These are phyloP conservation scores for Picea sitchensis DNA, from an alignment of 75 land plant genomes.

Conservation along the genomic window DNA sequence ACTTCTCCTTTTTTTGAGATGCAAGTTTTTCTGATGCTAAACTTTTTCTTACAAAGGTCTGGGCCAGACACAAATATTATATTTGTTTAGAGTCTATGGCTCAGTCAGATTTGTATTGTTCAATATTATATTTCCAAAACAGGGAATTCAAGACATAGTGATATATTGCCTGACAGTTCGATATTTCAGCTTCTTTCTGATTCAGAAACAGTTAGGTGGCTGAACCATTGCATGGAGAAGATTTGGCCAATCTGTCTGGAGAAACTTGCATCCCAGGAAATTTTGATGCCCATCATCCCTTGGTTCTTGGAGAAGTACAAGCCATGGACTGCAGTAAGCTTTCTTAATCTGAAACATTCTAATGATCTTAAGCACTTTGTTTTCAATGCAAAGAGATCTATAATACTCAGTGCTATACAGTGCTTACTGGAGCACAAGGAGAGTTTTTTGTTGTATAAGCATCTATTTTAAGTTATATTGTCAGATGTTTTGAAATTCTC, in stretches of 20 bases:
- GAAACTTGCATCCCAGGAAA: conserved; percentile 75
- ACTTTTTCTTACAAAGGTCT: not conserved
- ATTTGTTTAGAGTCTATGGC: not conserved
- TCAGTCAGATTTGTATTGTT: not conserved
- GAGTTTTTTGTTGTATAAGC: too few relatives aligned
- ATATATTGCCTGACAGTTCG: not conserved
- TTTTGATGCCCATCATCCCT: conserved; percentile 76
- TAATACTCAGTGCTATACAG: not conserved
- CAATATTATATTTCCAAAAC: not conserved
- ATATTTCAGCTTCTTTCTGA: conserved; percentile 63
- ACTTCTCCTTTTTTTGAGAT: not conserved
- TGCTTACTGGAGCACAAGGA: too few relatives aligned
- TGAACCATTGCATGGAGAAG: conserved; percentile 82
- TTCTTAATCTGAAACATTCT: conserved; percentile 7
- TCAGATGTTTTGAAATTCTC: too few relatives aligned
- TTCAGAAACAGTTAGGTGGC: conserved; percentile 90
- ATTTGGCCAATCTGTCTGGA: conserved; percentile 93
- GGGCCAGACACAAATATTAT: not conserved
- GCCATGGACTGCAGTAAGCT: conserved; percentile 94
- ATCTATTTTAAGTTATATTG: too few relatives aligned
- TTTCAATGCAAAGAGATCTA: not conserved
- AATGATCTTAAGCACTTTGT: not conserved
- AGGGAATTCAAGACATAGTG: not conserved
- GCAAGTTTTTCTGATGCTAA: not conserved
- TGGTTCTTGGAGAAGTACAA: conserved; percentile 96